Conservation (phyloP, 2,329 filamentous ascomycete genomes). For the Aspergillus neotritici region DNA sequence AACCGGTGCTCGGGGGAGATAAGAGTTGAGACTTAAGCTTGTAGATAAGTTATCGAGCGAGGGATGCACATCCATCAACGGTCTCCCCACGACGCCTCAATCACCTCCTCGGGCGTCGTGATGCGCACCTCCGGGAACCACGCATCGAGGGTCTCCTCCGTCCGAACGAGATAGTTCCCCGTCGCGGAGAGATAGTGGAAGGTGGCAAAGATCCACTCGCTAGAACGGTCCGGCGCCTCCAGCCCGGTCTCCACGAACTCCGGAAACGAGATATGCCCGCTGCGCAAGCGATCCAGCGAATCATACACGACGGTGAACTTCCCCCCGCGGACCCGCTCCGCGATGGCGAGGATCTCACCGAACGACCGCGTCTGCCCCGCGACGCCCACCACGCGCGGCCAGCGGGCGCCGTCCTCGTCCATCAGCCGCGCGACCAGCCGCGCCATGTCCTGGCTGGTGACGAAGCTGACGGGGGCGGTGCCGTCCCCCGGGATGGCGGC, state of each 20-base stretch:
- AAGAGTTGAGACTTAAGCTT: no score
- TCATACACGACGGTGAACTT: background rate
- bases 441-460: slow-evolving; percentile 2
- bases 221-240: background rate
- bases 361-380: background rate
- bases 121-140: background rate
- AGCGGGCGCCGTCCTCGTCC: background rate
- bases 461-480: background rate
- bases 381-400: background rate
- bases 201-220: slow-evolving; percentile 1
- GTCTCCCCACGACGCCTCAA: background rate
- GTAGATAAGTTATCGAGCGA: no score
- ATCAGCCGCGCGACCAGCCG: slow-evolving; percentile 3
- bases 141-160: background rate
- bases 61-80: background rate
- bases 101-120: slow-evolving; percentile 1
- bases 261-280: slow-evolving; percentile 2
- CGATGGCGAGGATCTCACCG: background rate
- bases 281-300: background rate
- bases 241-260: slow-evolving; percentile 2
- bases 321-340: background rate
- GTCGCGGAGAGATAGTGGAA: slow-evolving; percentile 1
- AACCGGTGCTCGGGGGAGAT: no score
- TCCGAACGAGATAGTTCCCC: background rate
- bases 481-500: background rate